These are phyloP conservation scores for Zopfia rhizophila DNA, from an alignment of 2,329 filamentous ascomycete genomes.

Conservation along the genomic window DNA sequence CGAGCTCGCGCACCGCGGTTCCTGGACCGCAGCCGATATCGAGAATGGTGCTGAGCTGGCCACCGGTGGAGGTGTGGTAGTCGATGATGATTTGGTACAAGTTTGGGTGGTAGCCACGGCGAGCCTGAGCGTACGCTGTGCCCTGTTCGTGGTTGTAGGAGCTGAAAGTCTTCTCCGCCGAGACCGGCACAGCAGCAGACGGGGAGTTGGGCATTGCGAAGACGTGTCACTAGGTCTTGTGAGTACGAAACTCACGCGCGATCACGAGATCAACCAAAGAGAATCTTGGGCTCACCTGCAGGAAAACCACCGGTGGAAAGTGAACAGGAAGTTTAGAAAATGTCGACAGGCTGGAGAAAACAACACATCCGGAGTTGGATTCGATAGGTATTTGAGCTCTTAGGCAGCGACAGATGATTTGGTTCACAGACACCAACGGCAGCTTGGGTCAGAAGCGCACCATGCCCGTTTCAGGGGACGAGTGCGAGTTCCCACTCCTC, in stretches of 20 bases:
- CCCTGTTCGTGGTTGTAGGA: constrained; percentile 58
- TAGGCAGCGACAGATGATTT: too few relatives aligned
- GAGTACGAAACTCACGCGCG: too few relatives aligned
- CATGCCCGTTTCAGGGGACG: constrained; percentile 10
- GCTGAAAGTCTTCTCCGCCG: constrained; percentile 57
- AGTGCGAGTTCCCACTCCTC: constrained; percentile 1
- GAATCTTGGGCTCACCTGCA: too few relatives aligned
- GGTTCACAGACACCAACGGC: too few relatives aligned
- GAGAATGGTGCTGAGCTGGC: constrained; percentile 55
- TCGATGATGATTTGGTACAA: constrained; percentile 61
- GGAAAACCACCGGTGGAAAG: too few relatives aligned
- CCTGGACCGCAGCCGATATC: constrained; percentile 70
- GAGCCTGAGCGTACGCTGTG: constrained; percentile 55
- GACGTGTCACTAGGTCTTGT: background rate
- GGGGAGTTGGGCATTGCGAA: constrained; percentile 1
- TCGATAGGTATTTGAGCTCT: too few relatives aligned
- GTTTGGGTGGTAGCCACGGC: constrained; percentile 55
- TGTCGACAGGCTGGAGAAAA: constrained; percentile 62
- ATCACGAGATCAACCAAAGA: too few relatives aligned
- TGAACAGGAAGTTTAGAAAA: too few relatives aligned
- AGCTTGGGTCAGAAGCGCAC: too few relatives aligned
- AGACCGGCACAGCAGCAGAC: background rate
- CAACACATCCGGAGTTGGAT: constrained; percentile 54
- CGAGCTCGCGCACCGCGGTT: constrained; percentile 58
- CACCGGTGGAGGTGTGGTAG: constrained; percentile 60